Conservation (phyloP, 306 rosid genomes). For the Cucurbita moschata region DNA sequence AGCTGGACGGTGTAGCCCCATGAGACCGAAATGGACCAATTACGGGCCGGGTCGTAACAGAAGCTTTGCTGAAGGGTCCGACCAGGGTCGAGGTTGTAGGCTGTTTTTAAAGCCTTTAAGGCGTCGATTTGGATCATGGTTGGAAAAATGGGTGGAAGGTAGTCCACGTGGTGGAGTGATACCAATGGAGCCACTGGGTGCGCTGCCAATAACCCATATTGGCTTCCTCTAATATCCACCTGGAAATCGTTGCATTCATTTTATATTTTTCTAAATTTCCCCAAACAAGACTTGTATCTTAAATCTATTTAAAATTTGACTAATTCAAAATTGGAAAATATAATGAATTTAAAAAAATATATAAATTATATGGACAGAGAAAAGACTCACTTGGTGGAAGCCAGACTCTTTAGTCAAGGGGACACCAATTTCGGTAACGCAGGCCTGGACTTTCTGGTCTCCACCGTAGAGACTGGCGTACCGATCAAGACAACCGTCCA, state of each 20-base stretch:
- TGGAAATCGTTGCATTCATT: neutral
- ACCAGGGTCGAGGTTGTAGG: conserved; percentile 37
- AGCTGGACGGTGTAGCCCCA: conserved; percentile 64
- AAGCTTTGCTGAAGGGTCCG: conserved; percentile 35
- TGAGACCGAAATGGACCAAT: conserved; percentile 57
- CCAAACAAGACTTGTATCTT: no score
- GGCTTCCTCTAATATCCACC: conserved; percentile 49
- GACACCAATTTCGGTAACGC: conserved; percentile 59
- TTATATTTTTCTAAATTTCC: no score
- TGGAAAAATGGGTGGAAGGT: conserved; percentile 41
- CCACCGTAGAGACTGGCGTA: conserved; percentile 41
- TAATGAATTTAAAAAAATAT: no score
- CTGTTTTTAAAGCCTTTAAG: neutral
- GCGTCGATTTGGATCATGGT: conserved; percentile 17
- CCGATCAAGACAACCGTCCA: conserved; percentile 62
- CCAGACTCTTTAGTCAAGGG: conserved; percentile 56
- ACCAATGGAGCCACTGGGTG: conserved; percentile 65
- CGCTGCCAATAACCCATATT: conserved; percentile 52
- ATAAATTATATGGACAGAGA: no score
- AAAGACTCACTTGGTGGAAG: conserved; percentile 50
- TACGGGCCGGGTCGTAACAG: conserved; percentile 39
- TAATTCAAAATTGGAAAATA: no score
- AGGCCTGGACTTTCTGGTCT: conserved; percentile 56
- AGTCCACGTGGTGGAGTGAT: conserved; percentile 63
- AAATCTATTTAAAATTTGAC: no score